Conservation (phyloP, 768 basidiomycete species). For the Lentinula edodes region DNA sequence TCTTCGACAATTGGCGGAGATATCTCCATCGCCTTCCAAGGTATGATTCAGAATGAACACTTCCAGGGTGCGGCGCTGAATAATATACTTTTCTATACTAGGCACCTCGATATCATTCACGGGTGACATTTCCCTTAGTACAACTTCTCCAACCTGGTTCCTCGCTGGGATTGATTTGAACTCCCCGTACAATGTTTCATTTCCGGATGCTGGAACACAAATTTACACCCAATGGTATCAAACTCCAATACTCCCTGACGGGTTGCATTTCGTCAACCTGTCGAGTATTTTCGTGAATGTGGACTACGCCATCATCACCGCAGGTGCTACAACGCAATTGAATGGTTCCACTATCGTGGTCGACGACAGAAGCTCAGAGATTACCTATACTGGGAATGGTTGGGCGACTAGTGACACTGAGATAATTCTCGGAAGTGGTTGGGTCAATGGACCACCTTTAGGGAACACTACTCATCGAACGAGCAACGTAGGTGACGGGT, state of each 20-base stretch:
- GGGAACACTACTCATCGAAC: constrained; percentile 5
- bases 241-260: background rate
- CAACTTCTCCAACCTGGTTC: background rate
- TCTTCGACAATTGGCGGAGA: background rate
- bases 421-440: background rate
- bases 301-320: constrained; percentile 1
- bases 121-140: background rate
- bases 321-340: background rate
- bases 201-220: background rate
- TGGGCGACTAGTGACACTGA: background rate
- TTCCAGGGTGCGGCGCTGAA: background rate
- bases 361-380: background rate
- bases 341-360: background rate
- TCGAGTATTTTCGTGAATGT: background rate
- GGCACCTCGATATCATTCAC: background rate
- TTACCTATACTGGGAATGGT: background rate
- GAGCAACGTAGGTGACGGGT: background rate
- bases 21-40: background rate
- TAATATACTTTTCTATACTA: background rate
- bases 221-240: constrained; percentile 1
- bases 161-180: background rate
- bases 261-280: background rate
- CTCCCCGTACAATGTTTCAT: background rate
- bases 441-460: background rate
- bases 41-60: background rate